A percentile compares a stretch with the other conserved stretches of the same genome.
These are phyloP conservation scores for Diutina sp. DNA, from an alignment of 1,139 yeast genomes.

Conservation along the genomic window DNA sequence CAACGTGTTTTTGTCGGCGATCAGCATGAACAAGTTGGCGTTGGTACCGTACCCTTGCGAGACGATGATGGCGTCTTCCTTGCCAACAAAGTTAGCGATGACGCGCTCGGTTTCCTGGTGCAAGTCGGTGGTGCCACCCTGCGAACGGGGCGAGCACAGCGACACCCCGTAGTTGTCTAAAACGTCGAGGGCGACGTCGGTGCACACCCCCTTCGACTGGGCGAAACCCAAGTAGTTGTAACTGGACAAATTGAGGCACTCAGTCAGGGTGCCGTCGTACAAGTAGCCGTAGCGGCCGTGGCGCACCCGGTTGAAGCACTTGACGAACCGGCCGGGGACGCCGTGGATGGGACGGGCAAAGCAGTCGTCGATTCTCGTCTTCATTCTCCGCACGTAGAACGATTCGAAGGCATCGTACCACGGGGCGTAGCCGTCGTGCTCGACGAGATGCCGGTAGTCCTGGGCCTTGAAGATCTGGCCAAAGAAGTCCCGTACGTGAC, in stretches of 20 bases:
- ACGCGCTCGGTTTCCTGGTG: constrained; percentile 64
- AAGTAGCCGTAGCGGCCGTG: constrained; percentile 45
- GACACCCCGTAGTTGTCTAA: constrained; percentile 64
- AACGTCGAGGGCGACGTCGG: constrained; percentile 58
- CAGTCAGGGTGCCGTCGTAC: constrained; percentile 62
- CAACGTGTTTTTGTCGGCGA: constrained; percentile 78
- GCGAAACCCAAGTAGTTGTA: constrained; percentile 96
- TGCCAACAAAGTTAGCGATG: constrained; percentile 80
- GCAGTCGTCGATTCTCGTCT: constrained; percentile 84
- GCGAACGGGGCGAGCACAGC: constrained; percentile 64
- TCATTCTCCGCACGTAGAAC: constrained; percentile 85
- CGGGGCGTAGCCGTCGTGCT: constrained; percentile 88
- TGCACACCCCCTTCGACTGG: constrained; percentile 86
- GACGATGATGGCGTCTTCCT: constrained; percentile 75
- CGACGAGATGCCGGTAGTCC: constrained; percentile 53
- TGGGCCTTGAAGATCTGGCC: constrained; percentile 64
- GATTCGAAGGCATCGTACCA: constrained; percentile 91
- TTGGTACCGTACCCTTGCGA: constrained; percentile 97
- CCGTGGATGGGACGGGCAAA: constrained; percentile 93
- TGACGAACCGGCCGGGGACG: constrained; percentile 88
- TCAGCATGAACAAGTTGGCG: constrained; percentile 75
- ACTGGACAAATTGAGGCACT: constrained; percentile 78
- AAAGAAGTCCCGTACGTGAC: constrained; percentile 81
- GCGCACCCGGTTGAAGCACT: constrained; percentile 57
- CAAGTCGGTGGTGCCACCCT: constrained; percentile 66